Base-by-base conservation (phyloP, 129 eudicot genomes). In the Flaveria trinervia region DNA sequence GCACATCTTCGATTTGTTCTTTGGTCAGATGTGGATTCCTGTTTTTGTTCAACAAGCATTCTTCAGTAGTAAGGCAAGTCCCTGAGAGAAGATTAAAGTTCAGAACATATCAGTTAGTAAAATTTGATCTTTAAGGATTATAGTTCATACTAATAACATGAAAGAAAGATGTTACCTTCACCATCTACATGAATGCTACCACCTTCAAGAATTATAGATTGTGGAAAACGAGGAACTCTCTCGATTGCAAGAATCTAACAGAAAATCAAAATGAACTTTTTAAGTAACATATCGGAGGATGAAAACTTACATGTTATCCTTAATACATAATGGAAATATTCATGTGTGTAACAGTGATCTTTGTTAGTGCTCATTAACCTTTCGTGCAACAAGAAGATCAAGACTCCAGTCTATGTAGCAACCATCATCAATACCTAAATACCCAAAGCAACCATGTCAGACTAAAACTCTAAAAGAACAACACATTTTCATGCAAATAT, bases 161-260 rank as follows among this genome's bases (percentile, higher is more conserved):
- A 70, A 73, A 49, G 2, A 70, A 73, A 48, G 46, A 3, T n/a
- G 55, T 76, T 72, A 89, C 97, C 98, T 87, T 94, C 97, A 76
- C 96, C 97, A 76, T 94, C 99, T 33, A 94, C 97, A 68, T 94
- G 99, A 50, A 94, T 91, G 92, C 97, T 94, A 73, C 97, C 99
- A 78, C 99, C 99, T 82, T 94, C 99, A 16, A 94, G 93, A 70
- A 94, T 86, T 82, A 94, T 84, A 56, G 93, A 86, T 20, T 94
- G 99, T 7, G 86, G 87, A 80, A 91, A 94, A 74, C 88, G 83
- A 20, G 92, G 90, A 83, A 86, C 55, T 84, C 80, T 86, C 84
- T 91, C 97, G 59, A 89, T 69, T 45, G 81, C 84, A 80, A 91
- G 79, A 81, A 94, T 83, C 99, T 93, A 77, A 43, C 26, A 55